These are phyloP conservation scores for Penicillium sp. DNA, from an alignment of 2,329 filamentous ascomycete species.

Conservation along the genomic window DNA sequence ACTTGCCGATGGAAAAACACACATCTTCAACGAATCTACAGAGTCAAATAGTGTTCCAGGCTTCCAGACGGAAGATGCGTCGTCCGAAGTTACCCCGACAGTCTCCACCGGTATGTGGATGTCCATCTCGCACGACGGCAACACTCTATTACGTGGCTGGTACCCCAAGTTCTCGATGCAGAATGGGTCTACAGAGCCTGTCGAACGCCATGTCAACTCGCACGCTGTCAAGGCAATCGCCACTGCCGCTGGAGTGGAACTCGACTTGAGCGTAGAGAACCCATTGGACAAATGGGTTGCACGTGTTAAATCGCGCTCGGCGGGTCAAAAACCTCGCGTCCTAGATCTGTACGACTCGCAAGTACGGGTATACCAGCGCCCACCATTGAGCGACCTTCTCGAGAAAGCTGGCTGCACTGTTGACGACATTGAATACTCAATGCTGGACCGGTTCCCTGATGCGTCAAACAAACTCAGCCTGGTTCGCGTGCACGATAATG, in stretches of 20 bases:
- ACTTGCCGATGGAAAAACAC: conserved; percentile 57
- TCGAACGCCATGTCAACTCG: conserved; percentile 51
- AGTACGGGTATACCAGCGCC: conserved; percentile 40
- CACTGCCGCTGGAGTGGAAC: conserved; percentile 55
- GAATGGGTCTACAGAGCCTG: conserved; percentile 30
- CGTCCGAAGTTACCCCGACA: conserved; percentile 25
- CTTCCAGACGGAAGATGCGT: conserved; percentile 24
- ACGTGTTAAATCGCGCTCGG: conserved; percentile 30
- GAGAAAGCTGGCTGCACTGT: conserved; percentile 26
- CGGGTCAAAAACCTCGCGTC: conserved; percentile 33
- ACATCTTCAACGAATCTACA: conserved; percentile 12
- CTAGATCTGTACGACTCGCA: conserved; percentile 44
- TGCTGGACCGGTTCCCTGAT: conserved; percentile 39
- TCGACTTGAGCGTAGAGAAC: conserved; percentile 70
- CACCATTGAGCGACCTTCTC: conserved; percentile 39
- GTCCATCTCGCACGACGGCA: conserved; percentile 56
- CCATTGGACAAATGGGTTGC: conserved; percentile 55
- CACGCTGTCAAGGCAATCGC: conserved; percentile 63
- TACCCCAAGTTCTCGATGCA: conserved; percentile 53
- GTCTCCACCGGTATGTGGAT: conserved; percentile 42
- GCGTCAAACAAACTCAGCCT: conserved; percentile 58
- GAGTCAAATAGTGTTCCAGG: conserved; percentile 14
- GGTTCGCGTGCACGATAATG: conserved; percentile 64
- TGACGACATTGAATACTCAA: conserved; percentile 36
- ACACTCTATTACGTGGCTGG: conserved; percentile 68